phyloP scores from a whole-genome alignment of 1,139 yeast genomes.

The Pichia sp. region DNA sequence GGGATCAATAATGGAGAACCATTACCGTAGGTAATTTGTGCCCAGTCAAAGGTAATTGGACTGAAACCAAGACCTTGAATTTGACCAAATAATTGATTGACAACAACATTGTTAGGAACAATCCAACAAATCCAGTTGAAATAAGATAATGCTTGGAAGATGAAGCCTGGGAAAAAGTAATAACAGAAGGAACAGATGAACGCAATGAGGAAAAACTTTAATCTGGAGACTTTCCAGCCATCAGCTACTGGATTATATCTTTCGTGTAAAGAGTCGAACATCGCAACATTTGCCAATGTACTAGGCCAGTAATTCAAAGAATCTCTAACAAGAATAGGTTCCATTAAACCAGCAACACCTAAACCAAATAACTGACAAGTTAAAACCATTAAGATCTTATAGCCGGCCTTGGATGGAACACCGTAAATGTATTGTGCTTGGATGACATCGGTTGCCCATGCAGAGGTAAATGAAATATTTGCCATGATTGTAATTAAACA shows the following conservation, averaged over 20 bases:
- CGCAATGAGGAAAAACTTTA: conserved; percentile 44
- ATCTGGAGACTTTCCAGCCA: conserved; percentile 53
- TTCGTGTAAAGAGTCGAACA: conserved; percentile 32
- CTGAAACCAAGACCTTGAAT: conserved; percentile 48
- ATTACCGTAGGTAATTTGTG: conserved; percentile 45
- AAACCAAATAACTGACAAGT: conserved; percentile 60
- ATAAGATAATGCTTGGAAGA: conserved; percentile 49
- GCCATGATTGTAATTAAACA: conserved; percentile 4
- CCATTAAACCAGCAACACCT: conserved; percentile 60
- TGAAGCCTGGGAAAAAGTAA: conserved; percentile 57
- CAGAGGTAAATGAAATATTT: conserved; percentile 2
- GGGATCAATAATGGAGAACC: conserved; percentile 69
- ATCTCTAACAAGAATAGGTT: conserved; percentile 41
- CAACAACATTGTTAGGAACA: conserved; percentile 49
- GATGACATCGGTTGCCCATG: conserved; percentile 5
- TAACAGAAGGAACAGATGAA: conserved; percentile 44
- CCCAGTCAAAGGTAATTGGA: conserved; percentile 61
- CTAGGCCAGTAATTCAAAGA: conserved; percentile 46
- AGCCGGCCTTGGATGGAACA: conserved; percentile 35
- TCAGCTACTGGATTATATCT: conserved; percentile 35
- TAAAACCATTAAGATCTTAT: conserved; percentile 47
- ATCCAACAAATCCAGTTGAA: conserved; percentile 60
- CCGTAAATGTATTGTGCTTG: conserved; percentile 4
- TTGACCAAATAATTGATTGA: conserved; percentile 63
- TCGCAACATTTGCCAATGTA: conserved; percentile 51